These are phyloP conservation scores for Galerina sulciceps DNA, from an alignment of 768 basidiomycete genomes.

Conservation along the genomic window DNA sequence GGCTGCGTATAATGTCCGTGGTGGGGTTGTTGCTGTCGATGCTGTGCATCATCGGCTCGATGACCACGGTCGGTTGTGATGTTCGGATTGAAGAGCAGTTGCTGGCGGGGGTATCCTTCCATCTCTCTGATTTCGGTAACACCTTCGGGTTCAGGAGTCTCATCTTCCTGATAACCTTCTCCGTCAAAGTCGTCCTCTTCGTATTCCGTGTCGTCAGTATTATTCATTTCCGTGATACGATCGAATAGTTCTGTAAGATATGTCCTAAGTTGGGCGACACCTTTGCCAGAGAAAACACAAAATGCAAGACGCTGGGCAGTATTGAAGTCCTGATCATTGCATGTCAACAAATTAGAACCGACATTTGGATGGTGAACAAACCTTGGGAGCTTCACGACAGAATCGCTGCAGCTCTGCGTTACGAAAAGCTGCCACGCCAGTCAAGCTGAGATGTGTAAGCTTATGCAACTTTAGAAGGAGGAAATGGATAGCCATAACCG, in stretches of 20 bases:
- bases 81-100: constrained; percentile 28
- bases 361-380: constrained; percentile 33
- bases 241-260: constrained; percentile 80
- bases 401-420: constrained; percentile 85
- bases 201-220: constrained; percentile 71
- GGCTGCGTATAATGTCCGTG: constrained; percentile 23
- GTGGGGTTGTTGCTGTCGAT: constrained; percentile 3
- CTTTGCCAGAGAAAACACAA: constrained; percentile 95
- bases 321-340: constrained; percentile 78
- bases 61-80: constrained; percentile 15
- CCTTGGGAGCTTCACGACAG: constrained; percentile 86
- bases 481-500: constrained; percentile 89
- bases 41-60: constrained; percentile 6
- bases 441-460: constrained; percentile 92
- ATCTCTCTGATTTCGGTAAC: constrained; percentile 35
- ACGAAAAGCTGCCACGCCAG: constrained; percentile 94
- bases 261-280: constrained; percentile 80
- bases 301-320: constrained; percentile 86
- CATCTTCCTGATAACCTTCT: constrained; percentile 52
- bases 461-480: constrained; percentile 88
- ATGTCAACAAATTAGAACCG: constrained; percentile 7
- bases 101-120: constrained; percentile 34
- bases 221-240: constrained; percentile 73
- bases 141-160: constrained; percentile 47
- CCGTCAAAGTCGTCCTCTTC: constrained; percentile 64